Conservation (phyloP, 2,329 filamentous ascomycete genomes). For the Microdochium nivale region DNA sequence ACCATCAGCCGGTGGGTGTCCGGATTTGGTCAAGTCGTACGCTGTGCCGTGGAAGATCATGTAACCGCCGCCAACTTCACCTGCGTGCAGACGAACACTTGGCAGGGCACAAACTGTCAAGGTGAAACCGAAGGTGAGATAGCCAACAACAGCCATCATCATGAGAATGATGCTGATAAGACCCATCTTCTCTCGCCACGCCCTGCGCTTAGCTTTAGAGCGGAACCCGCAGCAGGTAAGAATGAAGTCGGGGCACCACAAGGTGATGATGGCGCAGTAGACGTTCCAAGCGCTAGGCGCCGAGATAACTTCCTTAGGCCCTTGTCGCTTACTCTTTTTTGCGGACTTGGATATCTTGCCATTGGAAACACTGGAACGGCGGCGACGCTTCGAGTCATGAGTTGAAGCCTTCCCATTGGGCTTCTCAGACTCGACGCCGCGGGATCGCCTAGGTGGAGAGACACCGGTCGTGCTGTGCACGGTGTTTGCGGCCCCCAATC, state of each 20-base stretch:
- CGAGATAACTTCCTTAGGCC: slow-evolving; percentile 54
- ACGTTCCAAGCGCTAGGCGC: slow-evolving; percentile 90
- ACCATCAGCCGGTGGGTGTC: slow-evolving; percentile 72
- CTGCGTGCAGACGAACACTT: slow-evolving; percentile 66
- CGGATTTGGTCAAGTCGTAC: slow-evolving; percentile 70
- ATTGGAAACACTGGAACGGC: slow-evolving; percentile 29
- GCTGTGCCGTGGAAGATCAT: slow-evolving; percentile 96
- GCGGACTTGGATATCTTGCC: slow-evolving; percentile 56
- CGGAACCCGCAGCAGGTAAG: slow-evolving; percentile 80
- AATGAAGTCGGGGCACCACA: slow-evolving; percentile 85
- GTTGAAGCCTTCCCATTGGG: slow-evolving; percentile 11
- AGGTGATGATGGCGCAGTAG: slow-evolving; percentile 89
- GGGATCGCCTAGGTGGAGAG: slow-evolving; percentile 28
- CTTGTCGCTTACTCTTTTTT: slow-evolving; percentile 40
- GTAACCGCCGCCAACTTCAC: slow-evolving; percentile 71
- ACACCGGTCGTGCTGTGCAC: slow-evolving; percentile 37
- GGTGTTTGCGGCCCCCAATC: slow-evolving; percentile 33
- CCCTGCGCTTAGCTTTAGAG: slow-evolving; percentile 76
- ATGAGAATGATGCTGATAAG: slow-evolving; percentile 85
- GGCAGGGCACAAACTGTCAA: slow-evolving; percentile 73
- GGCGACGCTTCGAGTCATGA: slow-evolving; percentile 24
- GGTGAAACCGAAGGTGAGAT: slow-evolving; percentile 94
- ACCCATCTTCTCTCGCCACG: slow-evolving; percentile 98
- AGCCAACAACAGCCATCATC: slow-evolving; percentile 86
- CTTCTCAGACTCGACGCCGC: slow-evolving; percentile 29